Evolutionary conservation across 1,139 yeast genomes (phyloP), one percentile per base, ranked within the genome.

Genomic region (Suhomyces panamericanus): DNA sequence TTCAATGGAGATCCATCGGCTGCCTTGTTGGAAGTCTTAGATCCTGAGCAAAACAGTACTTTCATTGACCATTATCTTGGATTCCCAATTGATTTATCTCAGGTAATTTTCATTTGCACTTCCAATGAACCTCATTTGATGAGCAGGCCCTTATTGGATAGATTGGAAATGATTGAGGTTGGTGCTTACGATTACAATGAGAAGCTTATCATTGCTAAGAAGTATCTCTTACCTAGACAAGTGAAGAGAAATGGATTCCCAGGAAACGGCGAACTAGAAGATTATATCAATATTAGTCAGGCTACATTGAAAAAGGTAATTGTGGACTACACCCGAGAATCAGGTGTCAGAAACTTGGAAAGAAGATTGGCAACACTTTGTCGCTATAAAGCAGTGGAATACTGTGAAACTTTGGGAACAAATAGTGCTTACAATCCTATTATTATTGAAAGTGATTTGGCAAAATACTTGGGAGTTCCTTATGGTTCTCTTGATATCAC

Each of bases 1-100:
- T 65, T 76, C 40, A 87, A 86, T 55, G 96, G 97, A 2, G 96
- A 90, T 58, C 96, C 96, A 0, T 85, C 93, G 12, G 96, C 96
- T 29, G 96, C 96, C 0, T 71, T 90, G 58, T 72, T 90, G 49
- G 96, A 90, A 60, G 95, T 90, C 0, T 74, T 90, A 53, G 97
- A 90, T 58, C 96, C 97, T 0, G 96, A 90, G 62, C 96, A 90
- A 62, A 90, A 90, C 62, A 69, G 72, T 38, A 75, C 80, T 24
- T 90, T 89, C 65, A 82, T 80, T 37, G 97, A 90, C 63, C 96
- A 89, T 59, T 90, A 88, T 60, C 69, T 90, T 48, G 95, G 95
- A 12, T 87, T 90, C 63, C 96, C 96, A 0, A 76, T 89, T 29
- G 96, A 90, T 59, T 70, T 90, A 53, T 86, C 96, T 2, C 89